These are phyloP conservation scores for Cystobasidiopsis lactophilus DNA, from an alignment of 768 basidiomycete species.

Conservation along the genomic window DNA sequence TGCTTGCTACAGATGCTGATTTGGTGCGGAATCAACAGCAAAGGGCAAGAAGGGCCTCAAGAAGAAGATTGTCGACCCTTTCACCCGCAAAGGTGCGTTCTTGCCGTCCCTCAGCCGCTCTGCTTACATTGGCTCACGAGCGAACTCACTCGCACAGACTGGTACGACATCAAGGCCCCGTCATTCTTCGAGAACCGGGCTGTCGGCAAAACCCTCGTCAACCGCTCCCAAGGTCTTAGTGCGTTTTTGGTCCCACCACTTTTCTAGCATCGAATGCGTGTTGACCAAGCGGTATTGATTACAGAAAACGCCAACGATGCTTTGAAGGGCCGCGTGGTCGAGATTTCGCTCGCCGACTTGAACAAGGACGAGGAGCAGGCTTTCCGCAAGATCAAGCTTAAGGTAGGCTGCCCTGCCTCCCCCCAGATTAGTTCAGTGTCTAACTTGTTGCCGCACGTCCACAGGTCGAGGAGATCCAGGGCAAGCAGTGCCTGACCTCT, in stretches of 20 bases:
- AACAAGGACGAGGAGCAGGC: constrained; percentile 99
- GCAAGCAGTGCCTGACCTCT: constrained; percentile 97
- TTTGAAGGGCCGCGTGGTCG: constrained; percentile 84
- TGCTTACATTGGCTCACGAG: background rate
- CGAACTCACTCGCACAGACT: constrained; percentile 35
- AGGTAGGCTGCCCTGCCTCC: constrained; percentile 37
- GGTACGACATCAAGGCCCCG: constrained; percentile 98
- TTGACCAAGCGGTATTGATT: constrained; percentile 2
- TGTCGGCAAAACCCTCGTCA: constrained; percentile 94
- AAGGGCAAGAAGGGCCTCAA: constrained; percentile 99
- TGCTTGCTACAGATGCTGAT: too few species aligned
- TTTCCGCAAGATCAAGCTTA: constrained; percentile 98
- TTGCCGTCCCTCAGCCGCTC: background rate
- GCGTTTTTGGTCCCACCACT: constrained; percentile 26
- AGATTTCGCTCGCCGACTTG: constrained; percentile 87
- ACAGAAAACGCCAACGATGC: constrained; percentile 97
- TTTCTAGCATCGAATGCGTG: too few species aligned
- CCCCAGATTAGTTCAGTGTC: background rate
- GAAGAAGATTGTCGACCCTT: constrained; percentile 99
- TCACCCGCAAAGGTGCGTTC: constrained; percentile 81
- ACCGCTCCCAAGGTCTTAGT: constrained; percentile 96
- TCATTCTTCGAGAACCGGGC: constrained; percentile 91
- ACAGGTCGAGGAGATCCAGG: constrained; percentile 44
- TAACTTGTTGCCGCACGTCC: background rate
- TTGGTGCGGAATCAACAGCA: too few species aligned